Evolutionary conservation across 139 green algal species (phyloP), one percentile per base, ranked within the genome.

Genomic region (Coelastrella sp.): DNA sequence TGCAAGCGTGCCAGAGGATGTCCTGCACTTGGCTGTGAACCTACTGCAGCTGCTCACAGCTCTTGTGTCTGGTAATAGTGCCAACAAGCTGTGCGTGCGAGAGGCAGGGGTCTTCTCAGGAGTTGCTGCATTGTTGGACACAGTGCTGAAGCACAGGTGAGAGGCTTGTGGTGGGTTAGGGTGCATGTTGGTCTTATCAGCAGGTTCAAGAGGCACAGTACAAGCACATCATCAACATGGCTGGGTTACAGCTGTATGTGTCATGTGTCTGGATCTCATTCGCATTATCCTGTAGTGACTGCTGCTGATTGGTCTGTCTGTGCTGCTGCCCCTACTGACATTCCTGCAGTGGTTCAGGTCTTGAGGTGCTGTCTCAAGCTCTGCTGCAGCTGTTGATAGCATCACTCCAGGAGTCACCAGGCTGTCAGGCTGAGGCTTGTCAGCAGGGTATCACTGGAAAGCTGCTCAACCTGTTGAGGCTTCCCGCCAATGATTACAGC

Each of bases 71-170:
- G 93, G 78, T 82, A 95, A 94, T 25, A 74, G 63, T 0, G 93
- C 92, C 89, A 94, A 93, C 90, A 91, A 92, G 90, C 74, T 93
- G 59, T 22, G 87, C 0, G 61, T 90, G 19, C 82, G 92, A 59
- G 93, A 95, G 84, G 89, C 87, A 9, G 92, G 89, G 19, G 73
- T 90, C 12, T 73, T 95, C 49, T 65, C 61, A 58, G 87, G 83
- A 56, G 73, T 93, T 27, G 79, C 90, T 22, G 74, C 72, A 6
- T 63, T 93, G 72, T 22, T 94, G 89, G n/a, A 59, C n/a, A 12
- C 25, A 24, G 90, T 75, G 20, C 68, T 88, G 84, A 6, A 12
- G 17, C 22, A 19, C 14, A 85, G 58, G 59, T 49, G 19, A 68
- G 59, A 27, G 79, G 58, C 11, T 70, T 63, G 35, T 63, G 17